Evolutionary conservation across 129 eudicot genomes (phyloP), one percentile per base, ranked within the genome.

Genomic region (Cynara cardunculus): DNA sequence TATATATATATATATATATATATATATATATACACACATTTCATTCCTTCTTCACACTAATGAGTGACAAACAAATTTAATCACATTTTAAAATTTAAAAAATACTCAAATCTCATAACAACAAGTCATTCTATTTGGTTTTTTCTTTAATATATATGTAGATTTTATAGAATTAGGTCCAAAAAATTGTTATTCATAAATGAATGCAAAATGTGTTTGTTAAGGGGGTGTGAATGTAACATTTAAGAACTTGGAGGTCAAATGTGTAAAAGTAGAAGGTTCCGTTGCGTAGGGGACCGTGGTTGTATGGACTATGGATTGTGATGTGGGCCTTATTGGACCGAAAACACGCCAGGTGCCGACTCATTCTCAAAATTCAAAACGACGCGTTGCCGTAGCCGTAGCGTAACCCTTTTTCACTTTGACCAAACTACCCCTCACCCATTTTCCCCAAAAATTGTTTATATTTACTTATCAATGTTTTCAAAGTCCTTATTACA

Each of bases 241-340:
- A 26, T 18, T 68, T 18, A 2, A 37, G 16, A 44, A 75, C 9
- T 14, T 68, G 27, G 7, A 82, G 81, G 76, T 4, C 0, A 5
- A 75, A 75, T 5, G 39, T 75, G 76, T 67, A 53, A 25, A 69
- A 44, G 8, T 7, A 46, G 14, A 75, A 68, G 62, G 81, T 75
- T 75, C 81, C 85, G 81, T 82, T 82, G 85, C 76, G 76, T 75
- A 82, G 37, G 81, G 75, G 85, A 26, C 75, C 80, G 26, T 39
- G 24, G 72, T 11, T 2, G 16, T 10, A 2, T 22, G 22, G 19
- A 5, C 62, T 28, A 68, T 65, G n/a, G n/a, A n/a, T n/a, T n/a
- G n/a, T n/a, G n/a, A n/a, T n/a, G n/a, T n/a, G 84, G 74, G 78
- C 83, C 83, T 24, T 32, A 31, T 53, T 71, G 59, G 71, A 34